Conservation (phyloP, 2,329 filamentous ascomycete genomes). For the Ascochyta fabae region DNA sequence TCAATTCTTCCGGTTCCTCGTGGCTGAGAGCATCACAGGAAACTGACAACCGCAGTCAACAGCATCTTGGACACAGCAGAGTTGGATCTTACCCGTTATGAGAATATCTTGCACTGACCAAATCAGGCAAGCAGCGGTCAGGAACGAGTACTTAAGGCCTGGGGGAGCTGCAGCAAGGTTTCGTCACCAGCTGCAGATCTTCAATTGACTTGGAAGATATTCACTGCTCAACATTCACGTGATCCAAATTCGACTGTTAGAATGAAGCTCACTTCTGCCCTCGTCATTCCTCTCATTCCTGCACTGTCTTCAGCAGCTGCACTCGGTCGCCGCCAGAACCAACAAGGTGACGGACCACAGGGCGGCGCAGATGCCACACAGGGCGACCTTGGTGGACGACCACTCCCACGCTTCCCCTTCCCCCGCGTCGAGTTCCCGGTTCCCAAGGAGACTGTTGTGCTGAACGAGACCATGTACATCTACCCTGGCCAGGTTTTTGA, state of each 20-base stretch:
- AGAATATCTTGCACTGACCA: background rate
- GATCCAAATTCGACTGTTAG: background rate
- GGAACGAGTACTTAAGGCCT: constrained; percentile 16
- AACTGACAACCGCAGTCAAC: constrained; percentile 9
- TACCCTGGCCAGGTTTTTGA: constrained; percentile 32
- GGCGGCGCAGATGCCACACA: constrained; percentile 30
- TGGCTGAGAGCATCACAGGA: constrained; percentile 17
- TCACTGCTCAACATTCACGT: background rate
- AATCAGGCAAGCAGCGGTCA: constrained; percentile 4
- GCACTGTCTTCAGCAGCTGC: constrained; percentile 28
- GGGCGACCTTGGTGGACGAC: constrained; percentile 30
- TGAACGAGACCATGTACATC: constrained; percentile 36
- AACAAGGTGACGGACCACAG: constrained; percentile 30
- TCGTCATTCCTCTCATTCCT: constrained; percentile 28
- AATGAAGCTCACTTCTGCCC: constrained; percentile 30
- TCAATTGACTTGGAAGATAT: constrained; percentile 9
- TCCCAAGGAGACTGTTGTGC: constrained; percentile 32
- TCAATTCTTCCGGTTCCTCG: constrained; percentile 16
- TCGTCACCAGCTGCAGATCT: constrained; percentile 15
- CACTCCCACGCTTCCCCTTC: constrained; percentile 31
- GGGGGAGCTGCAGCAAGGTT: constrained; percentile 13
- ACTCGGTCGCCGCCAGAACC: constrained; percentile 27
- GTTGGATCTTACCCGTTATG: constrained; percentile 4
- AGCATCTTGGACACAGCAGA: constrained; percentile 8
- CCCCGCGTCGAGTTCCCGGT: constrained; percentile 31